These are phyloP conservation scores for Saturnispora diversa DNA, from an alignment of 805 yeast species.

Conservation along the genomic window DNA sequence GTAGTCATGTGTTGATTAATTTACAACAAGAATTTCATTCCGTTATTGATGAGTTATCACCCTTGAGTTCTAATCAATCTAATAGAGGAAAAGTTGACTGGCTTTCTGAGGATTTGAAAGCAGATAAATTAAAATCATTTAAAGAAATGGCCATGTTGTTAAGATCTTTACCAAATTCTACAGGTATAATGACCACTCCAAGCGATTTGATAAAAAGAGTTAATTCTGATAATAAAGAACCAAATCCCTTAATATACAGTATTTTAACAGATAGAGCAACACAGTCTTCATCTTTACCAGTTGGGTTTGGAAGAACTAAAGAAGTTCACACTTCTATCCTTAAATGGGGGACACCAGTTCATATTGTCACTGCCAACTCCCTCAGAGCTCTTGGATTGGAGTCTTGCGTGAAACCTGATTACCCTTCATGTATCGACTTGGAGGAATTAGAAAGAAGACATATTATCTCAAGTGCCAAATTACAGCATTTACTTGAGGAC, in stretches of 20 bases:
- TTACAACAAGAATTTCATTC: constrained; percentile 71
- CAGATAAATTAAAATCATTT: constrained; percentile 44
- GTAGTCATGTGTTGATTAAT: constrained; percentile 83
- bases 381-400: constrained; percentile 4
- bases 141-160: constrained; percentile 56
- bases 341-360: constrained; percentile 63
- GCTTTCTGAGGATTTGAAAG: constrained; percentile 10
- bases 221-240: constrained; percentile 41
- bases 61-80: constrained; percentile 13
- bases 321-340: constrained; percentile 68
- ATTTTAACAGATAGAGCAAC: constrained; percentile 86
- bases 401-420: constrained; percentile 12
- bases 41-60: constrained; percentile 48
- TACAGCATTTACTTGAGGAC: constrained; percentile 60
- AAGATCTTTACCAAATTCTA: constrained; percentile 39
- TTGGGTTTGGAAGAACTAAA: constrained; percentile 48
- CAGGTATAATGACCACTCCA: constrained; percentile 86
- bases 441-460: constrained; percentile 31
- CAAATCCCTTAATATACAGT: constrained; percentile 86
- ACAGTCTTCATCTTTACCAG: constrained; percentile 85
- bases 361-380: constrained; percentile 29
- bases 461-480: constrained; percentile 45
- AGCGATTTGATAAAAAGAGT: constrained; percentile 47
- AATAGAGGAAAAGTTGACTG: constrained; percentile 8
- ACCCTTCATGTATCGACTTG: constrained; percentile 34